These are phyloP conservation scores for Pseudomassariella vexata DNA, from an alignment of 2,329 filamentous ascomycete genomes.

Conservation along the genomic window DNA sequence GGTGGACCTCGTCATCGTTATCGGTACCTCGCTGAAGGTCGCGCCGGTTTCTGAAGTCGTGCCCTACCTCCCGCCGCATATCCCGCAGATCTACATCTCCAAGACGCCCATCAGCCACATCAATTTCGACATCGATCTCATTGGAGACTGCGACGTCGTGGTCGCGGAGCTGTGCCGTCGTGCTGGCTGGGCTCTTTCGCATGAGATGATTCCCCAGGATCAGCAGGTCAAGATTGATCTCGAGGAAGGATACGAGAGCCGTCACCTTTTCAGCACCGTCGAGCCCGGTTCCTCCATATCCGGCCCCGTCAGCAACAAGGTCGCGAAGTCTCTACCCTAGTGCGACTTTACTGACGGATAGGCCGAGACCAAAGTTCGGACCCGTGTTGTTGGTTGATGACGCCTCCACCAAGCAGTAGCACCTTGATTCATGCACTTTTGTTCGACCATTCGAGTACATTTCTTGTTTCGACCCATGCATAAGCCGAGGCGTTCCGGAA, in stretches of 20 bases:
- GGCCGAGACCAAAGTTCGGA: too few species aligned
- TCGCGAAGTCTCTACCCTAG: too few species aligned
- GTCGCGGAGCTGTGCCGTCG: slow-evolving; percentile 80
- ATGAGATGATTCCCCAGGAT: slow-evolving; percentile 74
- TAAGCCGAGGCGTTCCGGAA: too few species aligned
- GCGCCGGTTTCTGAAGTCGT: slow-evolving; percentile 91
- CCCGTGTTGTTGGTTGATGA: too few species aligned
- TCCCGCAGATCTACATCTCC: slow-evolving; percentile 88
- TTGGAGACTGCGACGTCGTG: slow-evolving; percentile 92
- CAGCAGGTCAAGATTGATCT: slow-evolving; percentile 54
- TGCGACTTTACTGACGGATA: too few species aligned
- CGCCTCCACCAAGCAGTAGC: too few species aligned
- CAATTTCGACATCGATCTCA: slow-evolving; percentile 91
- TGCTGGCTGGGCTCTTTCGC: slow-evolving; percentile 72
- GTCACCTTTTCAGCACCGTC: slow-evolving; percentile 33
- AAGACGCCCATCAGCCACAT: slow-evolving; percentile 80
- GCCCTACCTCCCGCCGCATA: slow-evolving; percentile 67
- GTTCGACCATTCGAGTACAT: too few species aligned
- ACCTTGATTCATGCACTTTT: too few species aligned
- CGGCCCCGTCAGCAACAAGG: too few species aligned
- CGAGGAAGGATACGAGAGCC: slow-evolving; percentile 39
- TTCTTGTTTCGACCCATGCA: too few species aligned
- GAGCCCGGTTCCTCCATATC: too few species aligned
- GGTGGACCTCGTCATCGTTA: slow-evolving; percentile 88
- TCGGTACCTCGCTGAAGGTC: slow-evolving; percentile 93